Percentiles rank a stretch among this genome's conserved stretches.
These are phyloP conservation scores for Lithospermum erythrorhizon DNA, from an alignment of 257 asterid species.

Conservation along the genomic window DNA sequence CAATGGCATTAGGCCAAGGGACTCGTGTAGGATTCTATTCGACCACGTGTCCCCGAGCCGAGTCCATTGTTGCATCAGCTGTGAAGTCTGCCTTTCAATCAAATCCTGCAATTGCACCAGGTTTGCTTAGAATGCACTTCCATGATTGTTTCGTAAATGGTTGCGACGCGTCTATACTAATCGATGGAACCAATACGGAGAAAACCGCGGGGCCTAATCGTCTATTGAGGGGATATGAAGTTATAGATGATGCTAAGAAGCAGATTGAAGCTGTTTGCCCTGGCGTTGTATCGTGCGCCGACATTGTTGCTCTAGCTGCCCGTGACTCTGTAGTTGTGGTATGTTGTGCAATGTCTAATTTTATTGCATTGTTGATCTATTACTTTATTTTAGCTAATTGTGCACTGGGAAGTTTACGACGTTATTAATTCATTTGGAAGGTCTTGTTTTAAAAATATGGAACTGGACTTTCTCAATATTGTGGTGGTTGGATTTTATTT, in stretches of 20 bases:
- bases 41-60: conserved; percentile 49
- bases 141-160: conserved; percentile 88
- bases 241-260: conserved; percentile 54
- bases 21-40: conserved; percentile 68
- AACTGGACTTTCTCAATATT: no score
- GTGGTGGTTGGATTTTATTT: not conserved
- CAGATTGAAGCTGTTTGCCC: conserved; percentile 67
- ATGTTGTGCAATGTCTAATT: not conserved
- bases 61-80: conserved; percentile 41
- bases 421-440: no score
- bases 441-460: no score
- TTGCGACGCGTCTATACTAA: conserved; percentile 69
- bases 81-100: conserved; percentile 34
- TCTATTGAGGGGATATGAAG: conserved; percentile 48
- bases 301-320: conserved; percentile 75
- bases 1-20: conserved; percentile 44
- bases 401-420: no score
- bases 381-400: not conserved
- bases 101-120: conserved; percentile 49
- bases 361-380: no score
- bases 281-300: conserved; percentile 71
- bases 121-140: conserved; percentile 67
- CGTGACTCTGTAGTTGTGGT: conserved; percentile 68
- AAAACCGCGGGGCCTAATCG: conserved; percentile 37
- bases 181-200: conserved; percentile 43